Evolutionary conservation across 371 early-diverging fungal genomes (phyloP), one percentile per base, ranked within the genome.

Genomic region (Circinella umbellata): DNA sequence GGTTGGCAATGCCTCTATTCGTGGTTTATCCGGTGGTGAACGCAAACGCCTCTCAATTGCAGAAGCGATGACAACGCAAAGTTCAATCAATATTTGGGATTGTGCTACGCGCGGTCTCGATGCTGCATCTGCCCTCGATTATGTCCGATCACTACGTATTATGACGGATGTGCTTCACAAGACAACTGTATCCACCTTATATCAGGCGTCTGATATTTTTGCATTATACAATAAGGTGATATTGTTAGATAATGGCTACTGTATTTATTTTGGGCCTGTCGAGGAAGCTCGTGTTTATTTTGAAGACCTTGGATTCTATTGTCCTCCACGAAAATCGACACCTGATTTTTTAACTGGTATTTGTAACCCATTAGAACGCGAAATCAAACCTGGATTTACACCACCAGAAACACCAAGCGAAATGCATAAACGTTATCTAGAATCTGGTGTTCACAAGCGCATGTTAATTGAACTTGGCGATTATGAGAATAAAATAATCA

Each of bases 31-130:
- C 11, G 97, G 92, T 71, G 97, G 96, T 66, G 95, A 91, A 82
- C 86, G 93, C 69, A 96, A 96, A 88, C 90, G 98, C 72, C 81
- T 94, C 15, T 88, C 90, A 1, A 94, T 96, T 69, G 96, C 93
- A 34, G 92, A 92, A 77, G 94, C 96, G 80, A 90, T 97, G 69
- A 88, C 95, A 3, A 88, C 92, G 3, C 80, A 81, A 20, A 91
- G 92, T 42, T 76, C 88, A 8, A 81, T 94, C 69, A 89, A 92
- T 67, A 87, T 93, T 72, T 91, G 95, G 88, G 96, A 97, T 71
- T 95, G 94, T 39, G 91, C 94, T 47, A 95, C 94, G 1, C 89
- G 92, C 69, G 97, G 98, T 66, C 83, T 98, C 27, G 99, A 98
- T 81, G 89, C 95, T 13, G 91, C 94, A 47, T 94, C 93, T 20